Evolutionary conservation across 2,329 filamentous ascomycete genomes (phyloP).

Genomic region (Xylariaceae sp.): DNA sequence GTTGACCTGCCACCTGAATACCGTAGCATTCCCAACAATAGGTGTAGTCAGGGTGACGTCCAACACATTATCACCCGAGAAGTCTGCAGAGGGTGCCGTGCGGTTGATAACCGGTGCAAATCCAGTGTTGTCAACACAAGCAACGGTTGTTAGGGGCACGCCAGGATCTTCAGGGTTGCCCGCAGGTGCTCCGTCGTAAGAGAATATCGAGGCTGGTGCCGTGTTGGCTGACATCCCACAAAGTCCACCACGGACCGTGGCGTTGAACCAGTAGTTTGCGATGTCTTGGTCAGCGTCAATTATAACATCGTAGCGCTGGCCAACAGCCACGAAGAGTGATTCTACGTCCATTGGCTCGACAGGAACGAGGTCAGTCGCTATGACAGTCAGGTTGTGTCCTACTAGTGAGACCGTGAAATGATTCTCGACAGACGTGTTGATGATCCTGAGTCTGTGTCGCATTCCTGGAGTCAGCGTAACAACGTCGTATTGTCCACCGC

Average conservation of each 20-base stretch:
- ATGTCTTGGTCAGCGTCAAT: conserved; percentile 34
- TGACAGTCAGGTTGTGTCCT: conserved; percentile 45
- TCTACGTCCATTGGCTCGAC: conserved; percentile 44
- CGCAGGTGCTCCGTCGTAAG: conserved; percentile 30
- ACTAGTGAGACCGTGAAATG: conserved; percentile 41
- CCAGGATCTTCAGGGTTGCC: conserved; percentile 28
- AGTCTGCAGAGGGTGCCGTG: conserved; percentile 17
- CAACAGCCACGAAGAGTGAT: conserved; percentile 47
- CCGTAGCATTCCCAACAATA: conserved; percentile 10
- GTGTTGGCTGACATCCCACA: conserved; percentile 30
- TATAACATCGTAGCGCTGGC: conserved; percentile 43
- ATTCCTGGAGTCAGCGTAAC: conserved; percentile 38
- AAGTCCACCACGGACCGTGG: conserved; percentile 23
- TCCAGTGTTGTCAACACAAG: conserved; percentile 17
- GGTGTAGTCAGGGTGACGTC: conserved; percentile 19
- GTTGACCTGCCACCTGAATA: conserved; percentile 31
- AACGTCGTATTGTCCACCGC: conserved; percentile 20
- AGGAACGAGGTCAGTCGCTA: conserved; percentile 48
- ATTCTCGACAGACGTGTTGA: conserved; percentile 48
- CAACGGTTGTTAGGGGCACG: conserved; percentile 7
- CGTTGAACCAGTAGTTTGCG: conserved; percentile 40
- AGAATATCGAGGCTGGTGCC: conserved; percentile 34
- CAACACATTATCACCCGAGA: conserved; percentile 24
- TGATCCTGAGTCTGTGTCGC: conserved; percentile 45
- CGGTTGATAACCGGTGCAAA: conserved; percentile 21